phyloP scores from a whole-genome alignment of 2,329 filamentous ascomycete genomes.

The Pseudovirgaria hyperparasitica region DNA sequence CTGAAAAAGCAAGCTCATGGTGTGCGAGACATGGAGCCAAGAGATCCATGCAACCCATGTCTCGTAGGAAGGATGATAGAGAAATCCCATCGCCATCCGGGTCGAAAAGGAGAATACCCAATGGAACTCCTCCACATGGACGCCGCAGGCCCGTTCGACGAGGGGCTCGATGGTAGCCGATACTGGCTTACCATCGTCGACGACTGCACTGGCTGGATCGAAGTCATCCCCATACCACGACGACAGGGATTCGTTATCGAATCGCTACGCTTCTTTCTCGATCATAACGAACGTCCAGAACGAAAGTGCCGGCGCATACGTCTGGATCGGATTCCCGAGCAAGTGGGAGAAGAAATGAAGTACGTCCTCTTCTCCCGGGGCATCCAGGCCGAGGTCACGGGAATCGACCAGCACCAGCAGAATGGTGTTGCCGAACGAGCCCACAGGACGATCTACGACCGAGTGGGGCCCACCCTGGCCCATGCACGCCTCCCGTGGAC shows the following conservation, averaged over 20 bases:
- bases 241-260: conserved; percentile 4
- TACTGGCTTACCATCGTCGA: conserved; percentile 9
- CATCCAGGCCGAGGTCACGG: conserved; percentile 3
- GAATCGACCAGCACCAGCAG: conserved; percentile 5
- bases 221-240: conserved; percentile 5
- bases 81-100: conserved; percentile 2
- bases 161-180: conserved; percentile 5
- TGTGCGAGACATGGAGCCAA: conserved; percentile 5
- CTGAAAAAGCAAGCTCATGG: conserved; percentile 6
- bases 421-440: conserved; percentile 4
- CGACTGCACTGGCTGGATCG: conserved; percentile 5
- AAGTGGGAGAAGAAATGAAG: conserved; percentile 6
- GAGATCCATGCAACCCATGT: conserved; percentile 5
- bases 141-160: conserved; percentile 6
- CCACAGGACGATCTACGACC: conserved; percentile 2
- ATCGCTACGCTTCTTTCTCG: conserved; percentile 2
- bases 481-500: not conserved
- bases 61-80: conserved; percentile 5
- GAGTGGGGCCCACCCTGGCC: conserved; percentile 1
- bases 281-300: conserved; percentile 3
- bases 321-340: conserved; percentile 2
- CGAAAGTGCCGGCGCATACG: conserved; percentile 5
- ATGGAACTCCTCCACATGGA: conserved; percentile 8
- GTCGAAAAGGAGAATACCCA: conserved; percentile 6
- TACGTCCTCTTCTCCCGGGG: conserved; percentile 4